These are phyloP conservation scores for Papiliotrema flavescens DNA, from an alignment of 1,284 basidiomycete species.

Conservation along the genomic window DNA sequence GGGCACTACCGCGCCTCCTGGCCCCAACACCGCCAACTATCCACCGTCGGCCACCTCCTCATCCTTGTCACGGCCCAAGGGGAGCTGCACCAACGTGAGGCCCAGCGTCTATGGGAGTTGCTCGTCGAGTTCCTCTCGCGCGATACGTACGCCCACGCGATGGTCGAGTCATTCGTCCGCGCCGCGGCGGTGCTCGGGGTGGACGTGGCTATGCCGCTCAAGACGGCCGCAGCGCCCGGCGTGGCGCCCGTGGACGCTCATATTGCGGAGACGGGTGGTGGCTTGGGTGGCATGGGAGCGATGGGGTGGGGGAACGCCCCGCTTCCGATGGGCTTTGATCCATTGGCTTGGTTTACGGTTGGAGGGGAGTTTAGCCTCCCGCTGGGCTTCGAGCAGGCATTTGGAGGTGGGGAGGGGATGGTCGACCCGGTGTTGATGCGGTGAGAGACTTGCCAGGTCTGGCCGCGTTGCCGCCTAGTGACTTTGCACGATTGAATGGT, in stretches of 20 bases:
- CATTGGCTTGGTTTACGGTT: background rate
- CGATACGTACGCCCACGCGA: slow-evolving; percentile 10
- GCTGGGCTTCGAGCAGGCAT: no score
- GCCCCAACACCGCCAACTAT: slow-evolving; percentile 23
- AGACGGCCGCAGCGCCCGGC: background rate
- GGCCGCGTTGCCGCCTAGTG: no score
- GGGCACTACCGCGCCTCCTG: slow-evolving; percentile 18
- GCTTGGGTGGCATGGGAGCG: no score
- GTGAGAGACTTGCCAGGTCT: no score
- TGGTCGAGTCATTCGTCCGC: slow-evolving; percentile 6
- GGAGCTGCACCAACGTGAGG: slow-evolving; percentile 17
- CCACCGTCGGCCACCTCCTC: slow-evolving; percentile 19
- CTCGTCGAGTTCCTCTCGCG: slow-evolving; percentile 12
- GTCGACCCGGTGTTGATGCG: no score
- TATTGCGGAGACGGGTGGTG: no score
- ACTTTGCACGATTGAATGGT: no score
- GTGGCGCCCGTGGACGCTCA: no score
- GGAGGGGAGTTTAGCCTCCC: background rate
- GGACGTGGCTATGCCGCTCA: background rate
- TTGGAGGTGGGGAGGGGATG: no score
- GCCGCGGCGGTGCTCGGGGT: slow-evolving; percentile 9
- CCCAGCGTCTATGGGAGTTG: slow-evolving; percentile 10
- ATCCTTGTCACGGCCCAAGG: slow-evolving; percentile 17
- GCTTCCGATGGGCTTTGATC: background rate
- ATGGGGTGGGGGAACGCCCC: background rate